These are phyloP conservation scores for Auxenochlorella protothecoides DNA, from an alignment of 139 green algal genomes.

Conservation along the genomic window DNA sequence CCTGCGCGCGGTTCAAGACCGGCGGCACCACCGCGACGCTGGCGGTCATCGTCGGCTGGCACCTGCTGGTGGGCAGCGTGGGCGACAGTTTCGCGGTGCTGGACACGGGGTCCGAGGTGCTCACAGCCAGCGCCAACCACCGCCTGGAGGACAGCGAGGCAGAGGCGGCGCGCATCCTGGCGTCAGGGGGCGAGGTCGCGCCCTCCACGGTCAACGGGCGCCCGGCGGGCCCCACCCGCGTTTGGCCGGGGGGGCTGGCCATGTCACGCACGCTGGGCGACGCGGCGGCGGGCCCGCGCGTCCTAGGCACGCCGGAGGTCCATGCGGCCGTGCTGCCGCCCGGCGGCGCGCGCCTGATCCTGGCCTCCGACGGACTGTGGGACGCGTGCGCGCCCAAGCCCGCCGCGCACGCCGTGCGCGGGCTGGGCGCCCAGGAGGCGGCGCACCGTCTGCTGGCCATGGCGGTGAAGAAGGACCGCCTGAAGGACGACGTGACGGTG, in stretches of 20 bases:
- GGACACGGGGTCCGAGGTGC: conserved; percentile 61
- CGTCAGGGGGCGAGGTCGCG: conserved; percentile 40
- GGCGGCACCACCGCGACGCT: conserved; percentile 72
- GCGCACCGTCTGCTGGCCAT: conserved; percentile 34
- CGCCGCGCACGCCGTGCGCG: conserved; percentile 32
- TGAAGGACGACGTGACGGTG: conserved; percentile 50
- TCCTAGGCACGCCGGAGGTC: not conserved
- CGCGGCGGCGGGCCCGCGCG: conserved; percentile 25
- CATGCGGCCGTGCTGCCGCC: conserved; percentile 56
- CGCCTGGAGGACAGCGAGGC: conserved; percentile 51
- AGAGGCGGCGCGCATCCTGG: conserved; percentile 53
- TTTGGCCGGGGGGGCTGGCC: conserved; percentile 84
- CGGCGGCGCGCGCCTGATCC: conserved; percentile 66
- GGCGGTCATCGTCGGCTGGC: conserved; percentile 46
- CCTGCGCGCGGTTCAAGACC: conserved; percentile 10
- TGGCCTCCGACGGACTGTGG: conserved; percentile 87
- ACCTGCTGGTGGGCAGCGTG: conserved; percentile 48
- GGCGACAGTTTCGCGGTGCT: conserved; percentile 50
- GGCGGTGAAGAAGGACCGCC: conserved; percentile 34
- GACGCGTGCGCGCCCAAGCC: conserved; percentile 66
- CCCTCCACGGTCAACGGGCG: conserved; percentile 10
- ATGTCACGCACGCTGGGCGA: conserved; percentile 81
- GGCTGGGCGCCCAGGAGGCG: conserved; percentile 36
- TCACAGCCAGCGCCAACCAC: conserved; percentile 48
- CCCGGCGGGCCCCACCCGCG: conserved; percentile 56